Evolutionary conservation across 164 flowering plant genomes (phyloP), one percentile per base, ranked within the genome.

Genomic region (Piper longum): DNA sequence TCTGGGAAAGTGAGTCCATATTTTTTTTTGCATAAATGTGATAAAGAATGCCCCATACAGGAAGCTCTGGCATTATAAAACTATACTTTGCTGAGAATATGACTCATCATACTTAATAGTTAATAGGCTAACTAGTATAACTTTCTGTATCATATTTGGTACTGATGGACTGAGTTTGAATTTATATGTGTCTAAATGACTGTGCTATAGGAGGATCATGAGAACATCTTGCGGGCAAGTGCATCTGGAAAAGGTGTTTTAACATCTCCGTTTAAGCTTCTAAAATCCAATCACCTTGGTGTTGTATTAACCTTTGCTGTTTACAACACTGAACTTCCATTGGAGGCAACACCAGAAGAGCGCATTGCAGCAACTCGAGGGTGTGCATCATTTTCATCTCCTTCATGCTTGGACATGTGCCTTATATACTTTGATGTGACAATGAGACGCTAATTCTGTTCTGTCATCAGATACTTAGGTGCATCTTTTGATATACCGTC

Each of bases 291-390:
- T 74, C 88, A 86, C 73, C 76, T 92, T 59, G 98, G 97, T 17
- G 96, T 92, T 62, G 90, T 92, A 3, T 87, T 92, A 61, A 92
- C 98, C 57, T 92, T 89, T 81, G 96, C 97, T 54, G 93, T 92
- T 58, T 92, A 92, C 67, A 75, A 77, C 59, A 67, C 74, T 52
- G 76, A 82, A 41, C 88, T 92, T 36, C 84, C 88, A 54, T 77
- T 69, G 7, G 77, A 85, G 79, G 89, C 88, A 40, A 89, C 90
- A 59, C 82, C 83, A 36, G 82, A 82, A 72, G 85, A 89, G 69
- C 86, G 88, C 18, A 79, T 77, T 69, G 74, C 79, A 64, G 96
- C 97, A 54, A 85, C 96, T 61, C 75, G 79, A 45, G 98, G 98
- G 98, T 89, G 43, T 60, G 40, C 8, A 0, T 60, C 41, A 39